These are phyloP conservation scores for Candida golubevii DNA, from an alignment of 805 yeast genomes.

Conservation along the genomic window DNA sequence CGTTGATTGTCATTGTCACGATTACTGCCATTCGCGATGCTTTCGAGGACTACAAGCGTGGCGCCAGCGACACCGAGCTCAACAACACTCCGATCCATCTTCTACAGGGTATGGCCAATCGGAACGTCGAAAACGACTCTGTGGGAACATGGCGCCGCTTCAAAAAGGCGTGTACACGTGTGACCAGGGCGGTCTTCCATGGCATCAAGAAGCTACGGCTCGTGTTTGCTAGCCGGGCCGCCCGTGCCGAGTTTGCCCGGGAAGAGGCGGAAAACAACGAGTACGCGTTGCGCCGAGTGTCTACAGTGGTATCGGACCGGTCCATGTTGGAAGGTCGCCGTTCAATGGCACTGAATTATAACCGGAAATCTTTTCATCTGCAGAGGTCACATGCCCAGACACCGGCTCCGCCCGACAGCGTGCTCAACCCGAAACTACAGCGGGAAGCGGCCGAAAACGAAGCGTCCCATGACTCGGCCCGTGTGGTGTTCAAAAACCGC, in stretches of 20 bases:
- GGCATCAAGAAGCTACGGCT: constrained; percentile 22
- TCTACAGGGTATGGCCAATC: constrained; percentile 50
- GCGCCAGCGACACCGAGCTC: constrained; percentile 65
- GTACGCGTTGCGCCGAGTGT: constrained; percentile 30
- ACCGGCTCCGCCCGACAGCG: constrained; percentile 16
- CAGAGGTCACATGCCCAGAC: constrained; percentile 6
- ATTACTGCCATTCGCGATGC: constrained; percentile 79
- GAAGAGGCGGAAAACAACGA: constrained; percentile 23
- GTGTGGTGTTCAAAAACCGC: constrained; percentile 17
- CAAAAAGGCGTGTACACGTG: constrained; percentile 53
- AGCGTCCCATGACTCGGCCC: neutral
- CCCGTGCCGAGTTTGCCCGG: constrained; percentile 25
- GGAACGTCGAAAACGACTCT: constrained; percentile 51
- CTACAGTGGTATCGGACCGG: constrained; percentile 35
- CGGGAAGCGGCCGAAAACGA: neutral
- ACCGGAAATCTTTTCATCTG: constrained; percentile 16
- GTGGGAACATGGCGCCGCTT: constrained; percentile 64
- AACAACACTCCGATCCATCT: constrained; percentile 63
- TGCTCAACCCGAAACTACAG: constrained; percentile 21
- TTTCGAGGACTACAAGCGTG: constrained; percentile 74
- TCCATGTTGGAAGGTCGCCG: constrained; percentile 14
- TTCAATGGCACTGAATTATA: constrained; percentile 8
- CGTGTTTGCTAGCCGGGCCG: constrained; percentile 23
- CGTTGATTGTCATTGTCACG: constrained; percentile 70
- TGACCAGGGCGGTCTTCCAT: constrained; percentile 13